phyloP scores from a whole-genome alignment of 192 early-diverging fungal species.

The Coemansia reversa region DNA sequence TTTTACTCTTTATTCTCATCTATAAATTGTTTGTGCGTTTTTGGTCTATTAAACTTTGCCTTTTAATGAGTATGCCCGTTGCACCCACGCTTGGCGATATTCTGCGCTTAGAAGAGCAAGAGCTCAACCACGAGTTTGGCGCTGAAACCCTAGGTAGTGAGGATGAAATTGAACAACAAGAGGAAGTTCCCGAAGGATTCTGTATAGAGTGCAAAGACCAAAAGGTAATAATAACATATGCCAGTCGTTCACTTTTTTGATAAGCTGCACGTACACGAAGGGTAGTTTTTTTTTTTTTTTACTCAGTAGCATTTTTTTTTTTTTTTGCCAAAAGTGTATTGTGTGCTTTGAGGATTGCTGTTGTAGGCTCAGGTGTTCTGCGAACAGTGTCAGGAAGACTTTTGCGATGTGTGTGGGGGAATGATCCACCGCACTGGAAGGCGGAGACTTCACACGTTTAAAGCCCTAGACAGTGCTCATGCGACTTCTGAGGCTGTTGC shows the following conservation, averaged over 20 bases:
- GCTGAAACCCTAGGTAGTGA: constrained; percentile 6
- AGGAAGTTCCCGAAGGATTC: constrained; percentile 64
- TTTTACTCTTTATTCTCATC: background rate
- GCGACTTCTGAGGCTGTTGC: constrained; percentile 11
- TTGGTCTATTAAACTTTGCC: constrained; percentile 2
- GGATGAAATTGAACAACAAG: constrained; percentile 6
- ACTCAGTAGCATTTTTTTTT: background rate
- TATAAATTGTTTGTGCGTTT: too few relatives aligned
- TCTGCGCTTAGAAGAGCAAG: constrained; percentile 35
- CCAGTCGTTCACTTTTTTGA: too few relatives aligned
- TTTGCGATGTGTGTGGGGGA: constrained; percentile 88
- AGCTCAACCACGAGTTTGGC: constrained; percentile 16
- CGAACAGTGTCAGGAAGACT: constrained; percentile 80
- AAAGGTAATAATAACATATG: constrained; percentile 34
- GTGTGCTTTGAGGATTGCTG: too few relatives aligned
- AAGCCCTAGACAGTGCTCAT: constrained; percentile 35
- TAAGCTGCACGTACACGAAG: background rate
- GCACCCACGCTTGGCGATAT: constrained; percentile 45
- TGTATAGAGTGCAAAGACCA: constrained; percentile 91
- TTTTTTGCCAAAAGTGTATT: too few relatives aligned
- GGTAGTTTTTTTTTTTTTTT: background rate
- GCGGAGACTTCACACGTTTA: constrained; percentile 58
- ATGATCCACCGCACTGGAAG: constrained; percentile 83
- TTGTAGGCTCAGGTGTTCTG: constrained; percentile 58
- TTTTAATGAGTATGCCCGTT: constrained; percentile 40